Conservation (phyloP, 148 eudicot species). For the Fagopyrum tataricum region DNA sequence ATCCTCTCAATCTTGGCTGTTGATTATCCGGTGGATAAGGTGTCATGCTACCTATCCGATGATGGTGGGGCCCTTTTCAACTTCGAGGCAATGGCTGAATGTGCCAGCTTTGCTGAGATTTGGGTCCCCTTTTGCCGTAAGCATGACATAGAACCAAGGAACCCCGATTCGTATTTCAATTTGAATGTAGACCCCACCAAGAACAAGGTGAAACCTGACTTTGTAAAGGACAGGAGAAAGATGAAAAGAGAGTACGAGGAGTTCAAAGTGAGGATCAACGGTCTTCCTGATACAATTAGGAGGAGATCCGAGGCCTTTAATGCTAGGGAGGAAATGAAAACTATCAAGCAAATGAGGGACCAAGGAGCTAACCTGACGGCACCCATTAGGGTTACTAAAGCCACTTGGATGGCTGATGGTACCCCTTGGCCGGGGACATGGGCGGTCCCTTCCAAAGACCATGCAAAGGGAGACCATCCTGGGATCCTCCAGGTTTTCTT, state of each 20-base stretch:
- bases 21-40: slow-evolving; percentile 16
- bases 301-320: slow-evolving; percentile 88
- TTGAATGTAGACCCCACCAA: slow-evolving; percentile 84
- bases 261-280: slow-evolving; percentile 84
- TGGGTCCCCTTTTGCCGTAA: slow-evolving; percentile 17
- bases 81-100: slow-evolving; percentile 15
- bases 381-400: slow-evolving; percentile 49
- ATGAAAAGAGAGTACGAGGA: slow-evolving; percentile 84
- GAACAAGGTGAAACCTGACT: slow-evolving; percentile 58
- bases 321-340: slow-evolving; percentile 92
- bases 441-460: slow-evolving; percentile 46
- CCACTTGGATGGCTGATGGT: slow-evolving; percentile 98
- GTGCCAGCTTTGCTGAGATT: slow-evolving; percentile 12
- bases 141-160: slow-evolving; percentile 69
- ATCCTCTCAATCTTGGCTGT: slow-evolving; percentile 13
- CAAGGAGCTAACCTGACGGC: slow-evolving; percentile 48
- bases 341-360: slow-evolving; percentile 68
- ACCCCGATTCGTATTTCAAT: slow-evolving; percentile 66
- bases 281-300: slow-evolving; percentile 74
- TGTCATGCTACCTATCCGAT: slow-evolving; percentile 15
- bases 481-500: slow-evolving; percentile 59
- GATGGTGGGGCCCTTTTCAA: slow-evolving; percentile 13
- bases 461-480: slow-evolving; percentile 83
- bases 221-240: slow-evolving; percentile 79
- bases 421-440: slow-evolving; percentile 90